Percentiles rank a stretch among this genome's conserved stretches.
These are phyloP conservation scores for Moricandia arvensis DNA, from an alignment of 345 rosid genomes.

Conservation along the genomic window DNA sequence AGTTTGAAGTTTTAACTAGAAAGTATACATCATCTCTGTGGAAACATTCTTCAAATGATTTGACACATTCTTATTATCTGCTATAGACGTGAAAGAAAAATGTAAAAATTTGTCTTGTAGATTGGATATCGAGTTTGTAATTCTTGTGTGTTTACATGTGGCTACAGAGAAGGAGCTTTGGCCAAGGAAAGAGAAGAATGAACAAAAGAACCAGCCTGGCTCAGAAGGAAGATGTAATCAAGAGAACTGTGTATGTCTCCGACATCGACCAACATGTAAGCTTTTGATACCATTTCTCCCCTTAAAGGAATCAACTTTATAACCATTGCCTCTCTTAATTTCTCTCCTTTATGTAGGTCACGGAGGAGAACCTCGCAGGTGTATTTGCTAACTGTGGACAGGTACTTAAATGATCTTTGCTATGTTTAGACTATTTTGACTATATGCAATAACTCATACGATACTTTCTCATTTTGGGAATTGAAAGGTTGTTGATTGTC, in stretches of 20 bases:
- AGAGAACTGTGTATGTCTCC: constrained; percentile 45
- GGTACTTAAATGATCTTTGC: constrained; percentile 42
- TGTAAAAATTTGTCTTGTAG: not conserved
- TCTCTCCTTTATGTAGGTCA: constrained; percentile 52
- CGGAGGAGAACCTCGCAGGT: constrained; percentile 93
- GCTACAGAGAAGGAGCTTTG: constrained; percentile 65
- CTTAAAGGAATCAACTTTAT: not conserved
- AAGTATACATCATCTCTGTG: not conserved
- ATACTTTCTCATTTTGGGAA: not conserved
- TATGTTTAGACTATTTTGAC: constrained; percentile 4
- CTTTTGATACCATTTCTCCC: not conserved
- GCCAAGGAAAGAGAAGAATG: constrained; percentile 74
- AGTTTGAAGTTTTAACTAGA: not conserved
- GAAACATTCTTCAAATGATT: not conserved
- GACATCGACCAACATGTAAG: constrained; percentile 39
- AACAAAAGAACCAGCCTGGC: constrained; percentile 82
- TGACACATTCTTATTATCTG: not conserved
- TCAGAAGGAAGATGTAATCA: constrained; percentile 83
- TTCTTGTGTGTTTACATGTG: not conserved
- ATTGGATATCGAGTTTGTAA: not conserved
- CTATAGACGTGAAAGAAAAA: not conserved
- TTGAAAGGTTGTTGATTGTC: constrained; percentile 83
- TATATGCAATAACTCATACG: not conserved
- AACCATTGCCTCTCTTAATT: not conserved
- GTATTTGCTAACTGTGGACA: constrained; percentile 81